A percentile compares a stretch with the other conserved stretches of the same genome.
Conservation (phyloP, 176 grass and related monocot genomes). For the Phoenix dactylifera region DNA sequence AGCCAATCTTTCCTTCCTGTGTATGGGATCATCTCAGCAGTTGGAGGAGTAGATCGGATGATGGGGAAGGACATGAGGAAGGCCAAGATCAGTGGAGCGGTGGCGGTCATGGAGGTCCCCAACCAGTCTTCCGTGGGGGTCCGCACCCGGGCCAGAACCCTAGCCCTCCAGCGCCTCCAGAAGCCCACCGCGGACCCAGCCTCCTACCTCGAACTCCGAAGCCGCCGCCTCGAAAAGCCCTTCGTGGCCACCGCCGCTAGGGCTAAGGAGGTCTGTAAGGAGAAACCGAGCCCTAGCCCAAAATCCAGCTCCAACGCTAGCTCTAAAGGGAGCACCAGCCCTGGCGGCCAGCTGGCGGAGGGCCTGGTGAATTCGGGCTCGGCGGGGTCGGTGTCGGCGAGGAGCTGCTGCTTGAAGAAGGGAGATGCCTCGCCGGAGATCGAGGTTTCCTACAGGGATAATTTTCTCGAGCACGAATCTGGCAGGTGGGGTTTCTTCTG, state of each 20-base stretch:
- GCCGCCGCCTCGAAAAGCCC: conserved; percentile 20
- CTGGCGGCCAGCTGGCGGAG: background rate
- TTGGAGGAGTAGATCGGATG: background rate
- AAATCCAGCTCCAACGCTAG: background rate
- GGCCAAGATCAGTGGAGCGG: conserved; percentile 8
- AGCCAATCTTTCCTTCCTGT: too few relatives aligned
- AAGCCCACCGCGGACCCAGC: background rate
- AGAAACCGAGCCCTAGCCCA: background rate
- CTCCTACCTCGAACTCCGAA: conserved; percentile 25
- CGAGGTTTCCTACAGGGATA: background rate
- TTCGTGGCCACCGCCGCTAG: background rate
- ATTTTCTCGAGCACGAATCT: background rate
- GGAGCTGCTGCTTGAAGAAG: background rate
- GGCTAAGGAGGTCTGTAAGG: background rate
- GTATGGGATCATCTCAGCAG: too few relatives aligned
- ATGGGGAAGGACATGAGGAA: conserved; percentile 20
- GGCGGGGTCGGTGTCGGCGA: background rate
- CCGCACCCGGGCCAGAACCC: conserved; percentile 14
- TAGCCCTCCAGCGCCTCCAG: conserved; percentile 2
- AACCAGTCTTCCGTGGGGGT: conserved; percentile 12
- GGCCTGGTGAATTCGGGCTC: background rate
- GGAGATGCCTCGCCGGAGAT: background rate
- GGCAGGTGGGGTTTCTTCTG: background rate
- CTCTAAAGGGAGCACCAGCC: background rate
- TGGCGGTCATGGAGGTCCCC: conserved; percentile 11